A percentile compares a stretch with the other conserved stretches of the same genome.
Evolutionary conservation across 2,329 filamentous ascomycete genomes (phyloP).

Genomic region (Fusarium brachygibbosum): DNA sequence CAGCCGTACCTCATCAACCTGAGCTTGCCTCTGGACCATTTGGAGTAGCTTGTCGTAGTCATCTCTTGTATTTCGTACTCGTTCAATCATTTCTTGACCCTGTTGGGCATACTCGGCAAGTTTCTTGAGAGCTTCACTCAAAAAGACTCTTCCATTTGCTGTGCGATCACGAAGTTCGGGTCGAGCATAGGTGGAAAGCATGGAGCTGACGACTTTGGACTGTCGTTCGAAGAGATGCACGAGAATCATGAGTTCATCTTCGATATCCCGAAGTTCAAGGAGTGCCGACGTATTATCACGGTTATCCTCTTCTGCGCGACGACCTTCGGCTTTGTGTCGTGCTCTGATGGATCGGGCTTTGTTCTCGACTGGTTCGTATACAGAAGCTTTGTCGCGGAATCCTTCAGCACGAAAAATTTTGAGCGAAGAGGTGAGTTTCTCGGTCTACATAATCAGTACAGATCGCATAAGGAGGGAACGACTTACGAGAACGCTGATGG

Average conservation of each 20-base stretch:
- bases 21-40: slow-evolving; percentile 75
- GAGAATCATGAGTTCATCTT: slow-evolving; percentile 72
- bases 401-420: slow-evolving; percentile 72
- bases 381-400: slow-evolving; percentile 61
- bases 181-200: slow-evolving; percentile 60
- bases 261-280: slow-evolving; percentile 73
- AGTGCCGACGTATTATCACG: slow-evolving; percentile 73
- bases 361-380: slow-evolving; percentile 58
- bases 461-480: fast-evolving
- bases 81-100: slow-evolving; percentile 68
- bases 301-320: slow-evolving; percentile 68
- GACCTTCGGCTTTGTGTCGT: slow-evolving; percentile 57
- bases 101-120: slow-evolving; percentile 69
- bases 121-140: slow-evolving; percentile 65
- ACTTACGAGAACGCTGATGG: slow-evolving; percentile 71
- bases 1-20: slow-evolving; percentile 75
- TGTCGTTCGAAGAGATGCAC: slow-evolving; percentile 70
- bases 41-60: slow-evolving; percentile 76
- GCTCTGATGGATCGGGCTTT: slow-evolving; percentile 57
- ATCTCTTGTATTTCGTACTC: slow-evolving; percentile 69
- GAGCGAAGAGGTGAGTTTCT: slow-evolving; percentile 72
- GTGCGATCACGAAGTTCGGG: slow-evolving; percentile 59
- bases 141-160: slow-evolving; percentile 63
- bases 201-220: slow-evolving; percentile 62
- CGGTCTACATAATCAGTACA: slow-evolving; percentile 59